A percentile compares a stretch with the other conserved stretches of the same genome.
Conservation (phyloP, 305 asterid species). For the Solanum aculeatissimum region DNA sequence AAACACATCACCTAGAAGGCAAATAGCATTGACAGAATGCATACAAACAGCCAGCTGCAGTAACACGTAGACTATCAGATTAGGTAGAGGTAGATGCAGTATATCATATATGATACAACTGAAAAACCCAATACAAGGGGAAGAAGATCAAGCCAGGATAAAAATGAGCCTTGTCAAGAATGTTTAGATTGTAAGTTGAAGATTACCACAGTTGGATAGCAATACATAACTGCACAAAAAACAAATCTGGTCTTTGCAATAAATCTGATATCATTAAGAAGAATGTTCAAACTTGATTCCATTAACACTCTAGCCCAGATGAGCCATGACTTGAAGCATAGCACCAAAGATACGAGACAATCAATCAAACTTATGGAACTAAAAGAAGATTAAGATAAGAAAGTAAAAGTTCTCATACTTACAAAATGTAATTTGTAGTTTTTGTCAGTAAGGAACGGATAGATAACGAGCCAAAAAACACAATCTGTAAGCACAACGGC, state of each 20-base stretch:
- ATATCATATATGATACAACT: not conserved
- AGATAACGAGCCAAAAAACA: constrained; percentile 72
- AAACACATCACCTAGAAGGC: constrained; percentile 64
- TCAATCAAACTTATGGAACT: not conserved
- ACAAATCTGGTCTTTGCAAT: not conserved
- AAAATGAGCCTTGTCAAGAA: not conserved
- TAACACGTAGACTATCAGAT: not conserved
- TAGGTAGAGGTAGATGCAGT: not conserved
- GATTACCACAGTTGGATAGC: not conserved
- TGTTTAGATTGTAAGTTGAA: not conserved
- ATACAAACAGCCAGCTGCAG: constrained; percentile 51
- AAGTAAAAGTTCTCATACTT: constrained; percentile 10
- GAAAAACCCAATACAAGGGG: not conserved
- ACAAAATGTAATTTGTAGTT: constrained; percentile 32
- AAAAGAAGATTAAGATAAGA: not conserved
- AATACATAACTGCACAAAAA: not conserved
- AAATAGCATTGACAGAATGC: constrained; percentile 71
- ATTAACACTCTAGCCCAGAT: not conserved
- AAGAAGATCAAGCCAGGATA: not conserved
- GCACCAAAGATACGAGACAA: not conserved
- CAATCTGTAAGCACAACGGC: constrained; percentile 75
- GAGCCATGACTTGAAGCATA: not conserved
- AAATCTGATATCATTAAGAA: not conserved
- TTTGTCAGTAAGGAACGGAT: constrained; percentile 44
- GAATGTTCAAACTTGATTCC: not conserved